Evolutionary conservation across 129 eudicot species (phyloP).

Genomic region (Artemisia annua): DNA sequence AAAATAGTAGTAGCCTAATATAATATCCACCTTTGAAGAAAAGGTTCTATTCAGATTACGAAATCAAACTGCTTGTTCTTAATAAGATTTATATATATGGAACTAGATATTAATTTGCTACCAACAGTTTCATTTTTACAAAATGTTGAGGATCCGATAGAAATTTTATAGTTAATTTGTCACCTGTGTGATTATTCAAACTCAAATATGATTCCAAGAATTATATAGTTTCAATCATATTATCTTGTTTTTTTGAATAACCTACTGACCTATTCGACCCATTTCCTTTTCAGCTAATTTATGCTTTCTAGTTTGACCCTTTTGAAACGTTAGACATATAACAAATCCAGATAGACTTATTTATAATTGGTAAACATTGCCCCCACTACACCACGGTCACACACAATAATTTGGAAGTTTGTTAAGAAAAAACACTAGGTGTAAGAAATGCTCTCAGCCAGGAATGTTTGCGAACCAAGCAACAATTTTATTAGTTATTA

Average conservation of each 20-base stretch:
- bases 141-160: neutral
- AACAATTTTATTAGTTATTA: slow-evolving; percentile 19
- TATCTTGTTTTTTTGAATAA: no score
- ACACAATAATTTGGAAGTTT: neutral
- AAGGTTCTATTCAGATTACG: neutral
- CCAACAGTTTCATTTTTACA: neutral
- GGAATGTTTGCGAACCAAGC: slow-evolving; percentile 1
- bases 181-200: neutral
- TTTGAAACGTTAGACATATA: no score
- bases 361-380: neutral
- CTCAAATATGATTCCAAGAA: neutral
- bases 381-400: neutral
- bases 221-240: no score
- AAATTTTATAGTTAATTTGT: neutral
- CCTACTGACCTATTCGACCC: no score
- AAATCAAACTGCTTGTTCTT: no score
- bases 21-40: neutral
- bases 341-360: neutral
- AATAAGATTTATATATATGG: neutral
- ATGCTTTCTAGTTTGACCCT: no score
- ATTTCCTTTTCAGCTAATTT: no score
- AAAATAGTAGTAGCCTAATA: neutral
- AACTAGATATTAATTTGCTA: neutral
- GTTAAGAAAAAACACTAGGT: neutral
- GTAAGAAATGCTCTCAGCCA: neutral